Evolutionary conservation across 179 eudicot genomes (phyloP), one percentile per base, ranked within the genome.

Genomic region (Actinidia chinensis): DNA sequence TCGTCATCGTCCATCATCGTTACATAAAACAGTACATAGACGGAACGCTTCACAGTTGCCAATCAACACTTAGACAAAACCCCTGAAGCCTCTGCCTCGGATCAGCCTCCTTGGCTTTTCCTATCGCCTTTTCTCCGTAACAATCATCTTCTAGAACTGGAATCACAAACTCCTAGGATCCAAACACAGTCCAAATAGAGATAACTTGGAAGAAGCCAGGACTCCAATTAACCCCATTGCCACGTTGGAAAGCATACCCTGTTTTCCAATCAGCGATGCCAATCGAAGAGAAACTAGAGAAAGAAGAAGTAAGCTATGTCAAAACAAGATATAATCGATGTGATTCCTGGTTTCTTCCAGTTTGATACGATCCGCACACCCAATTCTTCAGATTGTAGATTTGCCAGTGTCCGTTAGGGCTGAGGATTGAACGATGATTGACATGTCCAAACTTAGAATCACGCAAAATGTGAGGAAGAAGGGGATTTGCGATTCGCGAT

Each of bases 81-180:
- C 64, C 11, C 23, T 10, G 9, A 59, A 6, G 13, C 33, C 8
- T 59, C 64, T 55, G 4, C 28, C 33, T 22, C 10, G 64, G 33
- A 59, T 22, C 33, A 59, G 1, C 2, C 33, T 59, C 23, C 33
- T 10, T 2, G n/a, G 64, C 64, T 22, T 23, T 59, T 23, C 64
- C 64, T 6, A 22, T 6, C 2, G 64, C 33, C 33, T 59, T 23
- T 23, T 28, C 28, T 22, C 33, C 64, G 12, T 3, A 59, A 20
- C 33, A 59, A 9, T 20, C 64, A 8, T 59, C 64, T 59, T 59
- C 64, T 13, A 20, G 33, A 6, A 59, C 8, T 4, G 33, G 23
- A 59, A 59, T 59, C 64, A 59, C 64, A 59, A 59, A 13, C 64
- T n/a, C 64, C 64, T 6, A 59, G 64, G 23, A 55, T 55, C 59